Conservation (phyloP, 2,329 filamentous ascomycete genomes). For the Stachybotrys elegans region DNA sequence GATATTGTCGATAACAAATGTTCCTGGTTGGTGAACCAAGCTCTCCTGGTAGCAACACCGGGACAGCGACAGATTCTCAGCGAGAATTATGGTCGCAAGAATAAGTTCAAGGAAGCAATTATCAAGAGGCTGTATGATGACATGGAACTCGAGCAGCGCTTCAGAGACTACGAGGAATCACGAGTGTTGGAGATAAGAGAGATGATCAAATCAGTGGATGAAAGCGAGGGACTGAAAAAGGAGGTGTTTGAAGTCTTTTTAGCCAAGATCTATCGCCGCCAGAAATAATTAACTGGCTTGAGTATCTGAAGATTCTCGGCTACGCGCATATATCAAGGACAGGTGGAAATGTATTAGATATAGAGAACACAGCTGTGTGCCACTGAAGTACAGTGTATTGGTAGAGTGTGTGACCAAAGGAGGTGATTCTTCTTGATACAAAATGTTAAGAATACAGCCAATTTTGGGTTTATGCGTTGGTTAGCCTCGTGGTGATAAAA, state of each 20-base stretch:
- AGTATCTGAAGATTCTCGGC: too few species aligned
- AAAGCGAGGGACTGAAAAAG: slow-evolving; percentile 85
- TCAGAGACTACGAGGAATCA: slow-evolving; percentile 86
- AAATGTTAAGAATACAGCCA: too few species aligned
- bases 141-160: slow-evolving; percentile 75
- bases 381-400: too few species aligned
- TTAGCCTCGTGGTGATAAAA: too few species aligned
- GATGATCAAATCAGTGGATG: slow-evolving; percentile 76
- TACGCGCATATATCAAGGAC: too few species aligned
- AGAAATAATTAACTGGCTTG: too few species aligned
- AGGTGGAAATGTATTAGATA: too few species aligned
- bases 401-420: too few species aligned
- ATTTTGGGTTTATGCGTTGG: too few species aligned
- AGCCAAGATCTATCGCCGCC: slow-evolving; percentile 96
- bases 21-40: slow-evolving; percentile 96
- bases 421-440: too few species aligned
- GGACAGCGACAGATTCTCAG: slow-evolving; percentile 87
- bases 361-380: too few species aligned
- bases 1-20: slow-evolving; percentile 99
- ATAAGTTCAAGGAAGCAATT: slow-evolving; percentile 73
- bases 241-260: slow-evolving; percentile 85
- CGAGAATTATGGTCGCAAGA: slow-evolving; percentile 90
- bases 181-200: slow-evolving; percentile 70
- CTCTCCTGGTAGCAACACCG: slow-evolving; percentile 70
- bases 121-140: slow-evolving; percentile 89